Evolutionary conservation across 805 yeast genomes (phyloP).

Genomic region (Starmerella stellata): DNA sequence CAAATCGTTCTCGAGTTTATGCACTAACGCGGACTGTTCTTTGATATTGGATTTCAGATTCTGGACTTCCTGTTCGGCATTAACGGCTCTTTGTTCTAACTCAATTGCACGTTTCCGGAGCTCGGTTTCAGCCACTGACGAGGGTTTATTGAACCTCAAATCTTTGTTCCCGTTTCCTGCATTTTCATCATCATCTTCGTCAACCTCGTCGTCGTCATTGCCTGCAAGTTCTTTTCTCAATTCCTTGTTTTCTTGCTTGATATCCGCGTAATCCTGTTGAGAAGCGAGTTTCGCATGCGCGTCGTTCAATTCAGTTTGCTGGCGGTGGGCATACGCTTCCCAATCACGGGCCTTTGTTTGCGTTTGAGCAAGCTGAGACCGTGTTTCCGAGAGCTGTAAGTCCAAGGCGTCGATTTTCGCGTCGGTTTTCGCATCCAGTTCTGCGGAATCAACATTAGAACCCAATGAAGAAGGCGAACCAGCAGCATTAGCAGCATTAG

Average conservation of each 20-base stretch:
- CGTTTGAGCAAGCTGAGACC: constrained; percentile 1
- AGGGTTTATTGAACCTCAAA: constrained; percentile 1
- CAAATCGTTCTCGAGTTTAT: constrained; percentile 58
- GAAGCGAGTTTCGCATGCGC: constrained; percentile 7
- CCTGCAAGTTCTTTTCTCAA: constrained; percentile 43
- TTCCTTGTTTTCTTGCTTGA: constrained; percentile 38
- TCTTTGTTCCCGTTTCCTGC: background rate
- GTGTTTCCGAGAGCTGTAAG: constrained; percentile 1
- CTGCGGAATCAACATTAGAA: constrained; percentile 14
- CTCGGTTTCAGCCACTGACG: constrained; percentile 1
- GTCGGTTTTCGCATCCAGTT: constrained; percentile 8
- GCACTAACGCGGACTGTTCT: constrained; percentile 31
- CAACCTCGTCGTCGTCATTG: constrained; percentile 1
- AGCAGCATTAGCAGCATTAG: constrained; percentile 5
- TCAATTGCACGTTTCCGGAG: constrained; percentile 4
- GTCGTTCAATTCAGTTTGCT: constrained; percentile 3
- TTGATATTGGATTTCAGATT: constrained; percentile 21
- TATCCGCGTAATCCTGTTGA: constrained; percentile 48
- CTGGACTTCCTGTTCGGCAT: constrained; percentile 34
- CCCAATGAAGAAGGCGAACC: background rate
- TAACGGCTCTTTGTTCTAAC: constrained; percentile 6
- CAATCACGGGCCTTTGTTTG: constrained; percentile 2
- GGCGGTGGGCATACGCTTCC: constrained; percentile 2
- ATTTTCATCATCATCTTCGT: background rate
- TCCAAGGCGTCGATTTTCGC: constrained; percentile 11